Evolutionary conservation across 164 flowering plant species (phyloP).

Genomic region (Litsea cubeba): DNA sequence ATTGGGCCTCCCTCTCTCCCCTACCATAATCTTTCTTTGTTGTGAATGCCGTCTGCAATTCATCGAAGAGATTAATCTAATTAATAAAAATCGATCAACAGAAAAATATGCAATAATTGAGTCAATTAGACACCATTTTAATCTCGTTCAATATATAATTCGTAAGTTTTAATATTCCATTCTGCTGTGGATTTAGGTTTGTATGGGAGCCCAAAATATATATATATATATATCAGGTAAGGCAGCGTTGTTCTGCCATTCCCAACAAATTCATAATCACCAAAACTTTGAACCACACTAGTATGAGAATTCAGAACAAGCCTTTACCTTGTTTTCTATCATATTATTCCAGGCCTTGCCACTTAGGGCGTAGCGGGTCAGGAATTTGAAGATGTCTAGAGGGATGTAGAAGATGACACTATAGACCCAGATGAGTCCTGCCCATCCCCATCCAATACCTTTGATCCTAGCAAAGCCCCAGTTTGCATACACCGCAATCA

Average conservation of each 20-base stretch:
- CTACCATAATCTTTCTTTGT: conserved; percentile 76
- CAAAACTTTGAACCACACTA: background rate
- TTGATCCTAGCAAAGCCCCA: conserved; percentile 57
- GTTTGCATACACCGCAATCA: conserved; percentile 56
- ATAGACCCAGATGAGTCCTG: conserved; percentile 65
- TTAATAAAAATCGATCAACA: no score
- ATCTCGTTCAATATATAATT: no score
- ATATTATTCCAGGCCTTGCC: conserved; percentile 65
- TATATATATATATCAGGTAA: no score
- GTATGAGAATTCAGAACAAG: background rate
- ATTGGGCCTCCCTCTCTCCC: conserved; percentile 84
- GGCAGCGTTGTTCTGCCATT: no score
- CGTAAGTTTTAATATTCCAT: no score
- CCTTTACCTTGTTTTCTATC: conserved; percentile 45
- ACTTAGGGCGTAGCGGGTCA: conserved; percentile 43
- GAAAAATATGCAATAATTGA: no score
- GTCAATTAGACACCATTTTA: no score
- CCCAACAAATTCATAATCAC: background rate
- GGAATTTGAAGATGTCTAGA: conserved; percentile 67
- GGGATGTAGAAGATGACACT: conserved; percentile 66
- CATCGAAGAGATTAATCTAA: background rate
- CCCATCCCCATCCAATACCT: conserved; percentile 90
- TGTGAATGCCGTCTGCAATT: conserved; percentile 67
- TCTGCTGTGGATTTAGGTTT: no score
- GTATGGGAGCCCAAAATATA: no score